Conservation (phyloP, 345 rosid genomes). For the Aegle marmelos region DNA sequence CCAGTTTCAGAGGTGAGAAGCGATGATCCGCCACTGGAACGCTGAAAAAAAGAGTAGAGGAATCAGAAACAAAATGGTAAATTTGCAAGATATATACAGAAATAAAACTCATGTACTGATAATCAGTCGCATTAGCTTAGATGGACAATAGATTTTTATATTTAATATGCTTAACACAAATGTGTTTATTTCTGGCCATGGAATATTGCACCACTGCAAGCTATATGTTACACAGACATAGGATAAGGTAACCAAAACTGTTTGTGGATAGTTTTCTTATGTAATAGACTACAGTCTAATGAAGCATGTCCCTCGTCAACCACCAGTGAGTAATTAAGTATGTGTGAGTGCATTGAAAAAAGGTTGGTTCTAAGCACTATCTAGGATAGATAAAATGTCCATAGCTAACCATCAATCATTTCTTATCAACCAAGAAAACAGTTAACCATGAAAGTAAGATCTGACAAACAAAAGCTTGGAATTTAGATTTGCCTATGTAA, state of each 20-base stretch:
- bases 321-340: neutral
- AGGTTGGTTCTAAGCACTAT: neutral
- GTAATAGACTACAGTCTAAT: neutral
- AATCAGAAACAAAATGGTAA: slow-evolving; percentile 4
- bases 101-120: neutral
- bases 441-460: neutral
- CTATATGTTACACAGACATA: neutral
- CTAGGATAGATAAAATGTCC: neutral
- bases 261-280: neutral
- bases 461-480: neutral
- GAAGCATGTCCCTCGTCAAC: neutral
- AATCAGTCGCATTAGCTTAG: neutral
- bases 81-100: neutral
- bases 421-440: neutral
- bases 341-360: neutral
- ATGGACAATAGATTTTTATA: neutral
- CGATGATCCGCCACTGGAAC: slow-evolving; percentile 48
- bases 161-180: neutral
- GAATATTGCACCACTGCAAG: neutral
- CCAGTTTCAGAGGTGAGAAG: slow-evolving; percentile 63
- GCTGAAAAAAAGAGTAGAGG: slow-evolving; percentile 33
- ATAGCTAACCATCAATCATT: neutral
- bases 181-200: neutral
- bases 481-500: neutral
- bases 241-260: too few relatives aligned